Evolutionary conservation across 1,284 basidiomycete species (phyloP).

Genomic region (Cryptococcus sp.): DNA sequence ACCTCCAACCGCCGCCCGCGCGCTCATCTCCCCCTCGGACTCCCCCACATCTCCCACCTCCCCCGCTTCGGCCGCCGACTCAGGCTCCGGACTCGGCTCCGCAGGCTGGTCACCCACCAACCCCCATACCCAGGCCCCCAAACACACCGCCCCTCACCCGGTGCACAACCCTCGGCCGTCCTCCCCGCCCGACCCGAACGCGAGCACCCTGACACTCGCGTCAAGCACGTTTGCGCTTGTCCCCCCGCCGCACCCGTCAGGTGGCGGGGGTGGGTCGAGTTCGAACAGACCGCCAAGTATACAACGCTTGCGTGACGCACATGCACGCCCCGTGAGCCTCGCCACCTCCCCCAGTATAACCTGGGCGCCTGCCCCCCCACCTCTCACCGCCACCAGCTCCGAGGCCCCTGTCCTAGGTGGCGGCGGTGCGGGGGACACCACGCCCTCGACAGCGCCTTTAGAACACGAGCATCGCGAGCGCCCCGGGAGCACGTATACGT

Average conservation of each 20-base stretch:
- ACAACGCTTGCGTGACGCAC: background rate
- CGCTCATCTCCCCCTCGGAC: too few species aligned
- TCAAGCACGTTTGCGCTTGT: slow-evolving; percentile 81
- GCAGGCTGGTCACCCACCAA: background rate
- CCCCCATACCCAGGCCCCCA: slow-evolving; percentile 66
- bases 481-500: too few species aligned
- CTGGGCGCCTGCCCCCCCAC: slow-evolving; percentile 16
- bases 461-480: background rate
- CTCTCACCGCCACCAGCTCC: background rate
- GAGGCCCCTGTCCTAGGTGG: too few species aligned
- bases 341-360: slow-evolving; percentile 21
- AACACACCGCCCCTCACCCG: slow-evolving; percentile 85
- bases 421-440: background rate
- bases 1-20: background rate
- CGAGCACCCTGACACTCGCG: slow-evolving; percentile 85
- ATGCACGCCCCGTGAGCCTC: slow-evolving; percentile 5
- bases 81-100: too few species aligned
- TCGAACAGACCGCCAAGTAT: too few species aligned
- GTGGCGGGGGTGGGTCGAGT: too few species aligned
- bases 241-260: slow-evolving; percentile 37
- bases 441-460: background rate
- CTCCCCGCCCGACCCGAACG: slow-evolving; percentile 84
- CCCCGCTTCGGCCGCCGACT: background rate
- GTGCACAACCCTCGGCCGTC: slow-evolving; percentile 90
- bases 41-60: background rate